A percentile compares a stretch with the other conserved stretches of the same genome.
Evolutionary conservation across 495 filamentous ascomycete species (phyloP).

Genomic region (Tuber melanosporum): DNA sequence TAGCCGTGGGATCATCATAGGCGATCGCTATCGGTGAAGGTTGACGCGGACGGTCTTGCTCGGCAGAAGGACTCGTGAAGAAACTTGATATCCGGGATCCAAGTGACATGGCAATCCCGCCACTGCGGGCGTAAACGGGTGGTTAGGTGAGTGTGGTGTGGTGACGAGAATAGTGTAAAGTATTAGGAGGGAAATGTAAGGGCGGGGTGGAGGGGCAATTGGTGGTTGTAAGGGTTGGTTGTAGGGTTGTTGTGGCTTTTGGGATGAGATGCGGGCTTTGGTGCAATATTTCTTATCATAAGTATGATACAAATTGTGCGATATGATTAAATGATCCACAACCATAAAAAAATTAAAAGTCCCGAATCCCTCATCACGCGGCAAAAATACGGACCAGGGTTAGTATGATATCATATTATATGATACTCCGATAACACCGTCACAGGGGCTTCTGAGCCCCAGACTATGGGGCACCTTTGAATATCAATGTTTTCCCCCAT

Average conservation of each 20-base stretch:
- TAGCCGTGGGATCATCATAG: conserved; percentile 27
- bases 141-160: background rate
- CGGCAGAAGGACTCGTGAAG: conserved; percentile 42
- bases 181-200: background rate
- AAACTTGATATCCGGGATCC: conserved; percentile 47
- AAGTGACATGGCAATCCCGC: conserved; percentile 49
- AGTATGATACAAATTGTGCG: too few relatives aligned
- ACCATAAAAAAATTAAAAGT: background rate
- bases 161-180: background rate
- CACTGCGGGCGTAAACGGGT: conserved; percentile 36
- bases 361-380: background rate
- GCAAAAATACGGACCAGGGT: background rate
- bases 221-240: background rate
- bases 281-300: background rate
- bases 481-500: background rate
- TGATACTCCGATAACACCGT: background rate
- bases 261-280: background rate
- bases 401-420: too few relatives aligned
- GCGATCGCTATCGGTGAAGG: conserved; percentile 13
- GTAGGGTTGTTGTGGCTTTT: background rate
- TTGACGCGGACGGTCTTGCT: conserved; percentile 24
- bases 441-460: background rate
- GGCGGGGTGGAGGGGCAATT: conserved; percentile 1
- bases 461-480: background rate
- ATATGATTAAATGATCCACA: background rate